A percentile compares a stretch with the other conserved stretches of the same genome.
These are phyloP conservation scores for Bipolaris sorokiniana DNA, from an alignment of 2,329 filamentous ascomycete genomes.

Conservation along the genomic window DNA sequence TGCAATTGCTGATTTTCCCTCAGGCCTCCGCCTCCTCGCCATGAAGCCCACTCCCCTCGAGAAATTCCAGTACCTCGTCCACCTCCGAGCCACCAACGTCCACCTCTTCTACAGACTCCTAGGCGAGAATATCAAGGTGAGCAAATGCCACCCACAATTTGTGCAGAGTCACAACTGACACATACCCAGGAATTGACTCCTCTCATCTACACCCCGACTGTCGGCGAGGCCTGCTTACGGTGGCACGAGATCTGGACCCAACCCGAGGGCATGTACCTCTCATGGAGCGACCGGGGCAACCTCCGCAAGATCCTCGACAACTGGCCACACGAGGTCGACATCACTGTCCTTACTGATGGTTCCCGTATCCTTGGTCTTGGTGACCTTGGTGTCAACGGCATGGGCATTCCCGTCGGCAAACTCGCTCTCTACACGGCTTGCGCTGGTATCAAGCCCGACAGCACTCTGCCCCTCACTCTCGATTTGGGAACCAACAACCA, in stretches of 20 bases:
- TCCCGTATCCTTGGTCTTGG: constrained; percentile 91
- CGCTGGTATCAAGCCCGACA: constrained; percentile 86
- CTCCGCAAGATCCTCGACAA: constrained; percentile 88
- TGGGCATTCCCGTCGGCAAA: constrained; percentile 98
- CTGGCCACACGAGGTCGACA: constrained; percentile 94
- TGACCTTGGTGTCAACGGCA: constrained; percentile 94
- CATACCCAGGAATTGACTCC: constrained; percentile 72
- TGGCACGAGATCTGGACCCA: constrained; percentile 96
- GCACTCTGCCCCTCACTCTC: constrained; percentile 66
- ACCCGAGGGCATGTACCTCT: constrained; percentile 94
- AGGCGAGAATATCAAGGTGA: constrained; percentile 71
- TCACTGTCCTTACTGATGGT: constrained; percentile 95
- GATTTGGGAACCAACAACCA: constrained; percentile 70
- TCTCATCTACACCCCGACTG: constrained; percentile 85
- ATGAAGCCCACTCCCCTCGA: constrained; percentile 73
- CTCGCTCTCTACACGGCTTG: constrained; percentile 93
- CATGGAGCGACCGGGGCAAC: constrained; percentile 90
- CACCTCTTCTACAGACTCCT: constrained; percentile 83
- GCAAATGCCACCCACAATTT: background rate
- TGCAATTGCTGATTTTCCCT: constrained; percentile 49
- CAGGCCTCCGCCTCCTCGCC: constrained; percentile 75
- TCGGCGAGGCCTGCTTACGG: constrained; percentile 94
- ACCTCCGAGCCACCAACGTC: constrained; percentile 75
- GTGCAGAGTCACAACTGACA: constrained; percentile 40
- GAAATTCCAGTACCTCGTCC: constrained; percentile 82